Base-by-base conservation (phyloP, 2,329 filamentous ascomycete species). In the Cercospora brassicicola region DNA sequence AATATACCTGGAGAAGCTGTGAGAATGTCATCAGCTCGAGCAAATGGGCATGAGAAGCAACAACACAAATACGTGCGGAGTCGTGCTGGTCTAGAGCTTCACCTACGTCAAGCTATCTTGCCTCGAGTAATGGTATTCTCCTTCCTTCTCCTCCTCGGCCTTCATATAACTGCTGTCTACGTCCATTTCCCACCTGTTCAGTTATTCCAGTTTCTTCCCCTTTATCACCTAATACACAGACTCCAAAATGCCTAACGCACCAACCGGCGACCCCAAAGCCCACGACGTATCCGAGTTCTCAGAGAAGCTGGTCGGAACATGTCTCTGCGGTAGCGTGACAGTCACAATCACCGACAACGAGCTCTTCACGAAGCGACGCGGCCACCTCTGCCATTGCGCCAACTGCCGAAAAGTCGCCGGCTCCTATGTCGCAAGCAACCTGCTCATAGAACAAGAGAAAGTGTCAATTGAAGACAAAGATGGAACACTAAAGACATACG, bases 371-470 rank as follows among this genome's bases (percentile, higher is more conserved):
- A 77, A 77, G 36, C 78, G 78, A 6, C 75, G 82, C 31, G 83
- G 84, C 1, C 81, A 84, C 70, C 74, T 85, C 7, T 86, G 84
- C 74, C 82, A 85, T 69, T 86, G 84, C 74, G 75, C 78, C 36
- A 86, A 85, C 68, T 86, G 84, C 75, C 81, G 83, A 51, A 85
- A 85, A 73, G 79, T 82, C 0, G 78, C 83, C 1, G 83, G 84
- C 57, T 81, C 79, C 4, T 81, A 79, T 63, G 78, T 81, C 2
- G 72, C 81, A 0, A 71, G 76, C 20, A 82, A 83, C 67, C 70
- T 83, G 13, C 74, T 78, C 5, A 82, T 84, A 23, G 79, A 82
- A 63, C 76, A 78, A 51, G 78, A 81, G 28, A 84, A 85, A 62
- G 82, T 86, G 31, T 76, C 77, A 2, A 80, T 84, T 42, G 74